Conservation (phyloP, 345 rosid genomes). For the Hirschfeldia incana region DNA sequence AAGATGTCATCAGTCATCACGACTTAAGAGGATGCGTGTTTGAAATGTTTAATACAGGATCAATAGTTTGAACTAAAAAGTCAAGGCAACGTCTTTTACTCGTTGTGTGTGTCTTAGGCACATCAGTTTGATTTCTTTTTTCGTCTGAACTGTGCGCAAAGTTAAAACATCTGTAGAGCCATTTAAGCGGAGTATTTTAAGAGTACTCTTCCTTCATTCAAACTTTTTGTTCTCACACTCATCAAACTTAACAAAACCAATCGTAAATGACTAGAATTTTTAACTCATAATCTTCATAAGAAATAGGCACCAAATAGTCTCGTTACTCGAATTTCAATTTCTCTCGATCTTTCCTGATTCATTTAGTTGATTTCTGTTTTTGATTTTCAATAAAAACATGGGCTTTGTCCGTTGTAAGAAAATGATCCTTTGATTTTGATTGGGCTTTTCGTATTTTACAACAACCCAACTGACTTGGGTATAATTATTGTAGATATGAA, state of each 20-base stretch:
- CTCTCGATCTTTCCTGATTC: no score
- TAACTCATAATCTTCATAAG: background rate
- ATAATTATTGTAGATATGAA: no score
- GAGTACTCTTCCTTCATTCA: background rate
- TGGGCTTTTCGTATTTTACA: no score
- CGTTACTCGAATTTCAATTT: no score
- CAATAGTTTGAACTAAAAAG: background rate
- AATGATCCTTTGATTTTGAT: no score
- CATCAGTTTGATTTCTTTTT: background rate
- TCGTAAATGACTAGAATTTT: no score
- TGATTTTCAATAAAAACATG: no score
- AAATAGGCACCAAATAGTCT: background rate
- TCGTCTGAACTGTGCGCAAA: background rate
- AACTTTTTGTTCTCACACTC: background rate
- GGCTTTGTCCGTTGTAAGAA: no score
- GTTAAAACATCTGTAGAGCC: background rate
- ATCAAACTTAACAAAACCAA: background rate
- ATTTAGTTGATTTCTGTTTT: no score
- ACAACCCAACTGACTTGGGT: no score
- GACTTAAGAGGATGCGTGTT: constrained; percentile 19
- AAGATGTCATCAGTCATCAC: constrained; percentile 4
- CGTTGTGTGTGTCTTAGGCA: background rate
- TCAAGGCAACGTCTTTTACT: constrained; percentile 14
- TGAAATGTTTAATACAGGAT: background rate
- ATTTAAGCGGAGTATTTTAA: background rate